Conservation (phyloP, 83 land plant species). For the Thuja plicata region DNA sequence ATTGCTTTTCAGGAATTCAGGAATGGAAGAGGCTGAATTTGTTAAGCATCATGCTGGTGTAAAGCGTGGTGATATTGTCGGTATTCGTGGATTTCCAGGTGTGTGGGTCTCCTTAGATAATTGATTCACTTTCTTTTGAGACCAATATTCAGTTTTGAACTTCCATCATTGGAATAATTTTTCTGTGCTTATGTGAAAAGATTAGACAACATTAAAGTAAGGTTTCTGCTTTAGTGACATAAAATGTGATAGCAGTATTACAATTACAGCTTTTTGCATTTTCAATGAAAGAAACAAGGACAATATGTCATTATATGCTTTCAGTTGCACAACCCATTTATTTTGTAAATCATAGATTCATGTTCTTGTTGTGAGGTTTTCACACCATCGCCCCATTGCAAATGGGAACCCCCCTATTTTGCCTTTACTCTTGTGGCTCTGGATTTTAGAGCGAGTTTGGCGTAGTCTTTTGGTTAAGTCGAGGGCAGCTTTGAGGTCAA, state of each 20-base stretch:
- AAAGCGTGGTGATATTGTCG: constrained; percentile 80
- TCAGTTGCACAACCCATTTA: not conserved
- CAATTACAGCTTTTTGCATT: not conserved
- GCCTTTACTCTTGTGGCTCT: too few relatives aligned
- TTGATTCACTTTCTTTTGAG: not conserved
- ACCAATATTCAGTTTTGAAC: not conserved
- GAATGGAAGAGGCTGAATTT: constrained; percentile 63
- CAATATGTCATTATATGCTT: not conserved
- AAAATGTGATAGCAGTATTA: not conserved
- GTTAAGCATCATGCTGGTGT: constrained; percentile 50
- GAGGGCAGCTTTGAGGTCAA: too few relatives aligned
- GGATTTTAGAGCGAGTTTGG: too few relatives aligned
- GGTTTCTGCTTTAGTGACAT: not conserved
- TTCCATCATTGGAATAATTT: not conserved
- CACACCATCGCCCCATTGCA: too few relatives aligned
- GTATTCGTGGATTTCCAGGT: constrained; percentile 77
- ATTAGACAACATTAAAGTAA: not conserved
- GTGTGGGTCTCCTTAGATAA: not conserved
- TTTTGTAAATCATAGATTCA: not conserved
- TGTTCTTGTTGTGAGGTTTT: too few relatives aligned
- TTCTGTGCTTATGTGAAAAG: not conserved
- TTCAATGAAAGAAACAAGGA: not conserved
- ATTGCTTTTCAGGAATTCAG: constrained; percentile 42
- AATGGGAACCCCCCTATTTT: too few relatives aligned
- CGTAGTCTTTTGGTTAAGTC: too few relatives aligned